Percentiles rank a stretch among this genome's conserved stretches.
phyloP scores from a whole-genome alignment of 2,329 filamentous ascomycete species.

The Malbranchea cinnamomea region DNA sequence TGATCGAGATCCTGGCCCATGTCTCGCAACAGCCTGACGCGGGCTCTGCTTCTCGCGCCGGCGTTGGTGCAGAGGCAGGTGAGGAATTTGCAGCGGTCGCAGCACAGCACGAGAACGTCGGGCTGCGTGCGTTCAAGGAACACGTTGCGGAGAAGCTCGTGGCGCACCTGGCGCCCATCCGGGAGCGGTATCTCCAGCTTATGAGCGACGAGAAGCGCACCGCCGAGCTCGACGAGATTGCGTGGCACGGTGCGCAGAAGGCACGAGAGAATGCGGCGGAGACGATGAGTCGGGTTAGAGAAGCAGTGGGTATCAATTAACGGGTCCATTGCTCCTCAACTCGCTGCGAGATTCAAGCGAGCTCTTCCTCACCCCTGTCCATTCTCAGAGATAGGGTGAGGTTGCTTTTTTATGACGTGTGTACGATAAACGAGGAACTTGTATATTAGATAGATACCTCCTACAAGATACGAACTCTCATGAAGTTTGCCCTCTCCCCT shows the following conservation, averaged over 20 bases:
- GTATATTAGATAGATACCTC: too few relatives aligned
- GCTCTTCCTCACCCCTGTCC: too few relatives aligned
- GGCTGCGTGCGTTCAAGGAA: constrained; percentile 48
- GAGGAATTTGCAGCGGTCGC: constrained; percentile 32
- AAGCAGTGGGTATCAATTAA: constrained; percentile 10
- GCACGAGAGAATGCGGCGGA: constrained; percentile 9
- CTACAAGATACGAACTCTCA: too few relatives aligned
- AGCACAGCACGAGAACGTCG: constrained; percentile 27
- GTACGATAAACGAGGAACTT: too few relatives aligned
- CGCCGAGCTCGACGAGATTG: constrained; percentile 8
- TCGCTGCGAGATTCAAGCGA: too few relatives aligned
- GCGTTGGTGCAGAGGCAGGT: constrained; percentile 17
- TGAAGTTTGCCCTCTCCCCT: too few relatives aligned
- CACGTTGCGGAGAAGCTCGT: constrained; percentile 38
- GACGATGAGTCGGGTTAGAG: constrained; percentile 9
- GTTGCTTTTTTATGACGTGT: too few relatives aligned
- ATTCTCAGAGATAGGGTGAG: too few relatives aligned
- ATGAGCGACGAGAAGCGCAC: constrained; percentile 5
- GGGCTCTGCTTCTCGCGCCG: too few relatives aligned
- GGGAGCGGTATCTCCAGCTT: constrained; percentile 16
- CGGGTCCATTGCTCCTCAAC: too few relatives aligned
- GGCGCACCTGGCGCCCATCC: constrained; percentile 17
- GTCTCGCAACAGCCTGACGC: constrained; percentile 34
- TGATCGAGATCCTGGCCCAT: constrained; percentile 65
- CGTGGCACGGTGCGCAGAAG: constrained; percentile 7